A percentile compares a stretch with the other conserved stretches of the same genome.
These are phyloP conservation scores for Rhododendron williamsianum DNA, from an alignment of 148 eudicot species.

Conservation along the genomic window DNA sequence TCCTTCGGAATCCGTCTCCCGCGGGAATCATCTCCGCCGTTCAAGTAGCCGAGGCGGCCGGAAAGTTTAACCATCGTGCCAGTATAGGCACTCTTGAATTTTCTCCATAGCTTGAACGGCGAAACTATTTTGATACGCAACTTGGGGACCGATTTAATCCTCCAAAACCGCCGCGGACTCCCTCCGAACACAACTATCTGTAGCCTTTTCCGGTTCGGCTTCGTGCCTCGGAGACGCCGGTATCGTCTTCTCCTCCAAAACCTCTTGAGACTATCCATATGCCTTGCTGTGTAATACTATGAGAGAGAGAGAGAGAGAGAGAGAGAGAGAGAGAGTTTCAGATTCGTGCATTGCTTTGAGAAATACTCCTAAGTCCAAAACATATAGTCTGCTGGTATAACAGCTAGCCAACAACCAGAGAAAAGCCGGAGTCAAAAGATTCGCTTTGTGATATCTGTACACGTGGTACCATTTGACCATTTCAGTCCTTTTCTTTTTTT, in stretches of 20 bases:
- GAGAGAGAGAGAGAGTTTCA: not conserved
- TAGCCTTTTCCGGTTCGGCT: constrained; percentile 19
- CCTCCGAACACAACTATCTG: constrained; percentile 30
- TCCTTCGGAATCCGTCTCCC: constrained; percentile 16
- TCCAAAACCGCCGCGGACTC: constrained; percentile 30
- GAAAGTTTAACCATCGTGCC: constrained; percentile 32
- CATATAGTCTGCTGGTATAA: not conserved
- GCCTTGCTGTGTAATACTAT: not conserved
- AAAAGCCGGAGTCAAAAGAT: not conserved
- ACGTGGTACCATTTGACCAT: not conserved
- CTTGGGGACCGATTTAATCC: constrained; percentile 26
- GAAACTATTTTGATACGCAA: constrained; percentile 21
- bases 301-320: constrained; percentile 3
- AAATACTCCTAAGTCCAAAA: not conserved
- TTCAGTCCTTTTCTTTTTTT: too few species aligned
- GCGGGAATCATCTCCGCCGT: not conserved
- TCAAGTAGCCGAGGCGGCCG: constrained; percentile 3
- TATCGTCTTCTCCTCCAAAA: constrained; percentile 42
- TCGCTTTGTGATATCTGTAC: not conserved
- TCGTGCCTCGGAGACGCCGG: constrained; percentile 29
- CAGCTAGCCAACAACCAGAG: not conserved
- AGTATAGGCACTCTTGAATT: constrained; percentile 34
- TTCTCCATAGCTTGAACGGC: constrained; percentile 26
- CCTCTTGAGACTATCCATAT: constrained; percentile 30
- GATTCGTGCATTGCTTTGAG: not conserved